These are phyloP conservation scores for Lipomyces yamadae DNA, from an alignment of 805 yeast species.

Conservation along the genomic window DNA sequence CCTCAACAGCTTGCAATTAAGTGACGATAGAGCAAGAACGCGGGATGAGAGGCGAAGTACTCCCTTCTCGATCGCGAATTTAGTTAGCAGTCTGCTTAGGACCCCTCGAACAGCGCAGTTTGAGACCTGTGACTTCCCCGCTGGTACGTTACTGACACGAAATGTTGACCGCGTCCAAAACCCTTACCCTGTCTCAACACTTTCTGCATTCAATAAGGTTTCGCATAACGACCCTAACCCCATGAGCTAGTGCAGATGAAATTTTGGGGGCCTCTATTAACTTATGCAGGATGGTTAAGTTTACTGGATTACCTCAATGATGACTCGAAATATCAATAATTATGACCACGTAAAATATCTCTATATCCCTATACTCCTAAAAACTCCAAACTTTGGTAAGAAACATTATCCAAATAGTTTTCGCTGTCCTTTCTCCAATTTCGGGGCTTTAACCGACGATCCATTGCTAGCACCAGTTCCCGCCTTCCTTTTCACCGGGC, in stretches of 20 bases:
- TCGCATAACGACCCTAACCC: neutral
- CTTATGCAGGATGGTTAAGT: too few relatives aligned
- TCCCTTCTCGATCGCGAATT: neutral
- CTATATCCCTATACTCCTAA: neutral
- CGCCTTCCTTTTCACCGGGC: slow-evolving; percentile 13
- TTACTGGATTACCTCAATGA: too few relatives aligned
- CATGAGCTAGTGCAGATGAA: neutral
- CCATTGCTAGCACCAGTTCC: neutral
- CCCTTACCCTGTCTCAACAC: neutral
- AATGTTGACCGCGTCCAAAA: neutral
- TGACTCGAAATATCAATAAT: neutral
- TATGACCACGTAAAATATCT: neutral
- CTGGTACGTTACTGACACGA: neutral
- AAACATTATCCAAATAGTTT: slow-evolving; percentile 13
- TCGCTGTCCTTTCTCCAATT: slow-evolving; percentile 30
- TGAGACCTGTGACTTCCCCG: neutral
- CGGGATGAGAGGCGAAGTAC: neutral
- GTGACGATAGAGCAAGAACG: neutral
- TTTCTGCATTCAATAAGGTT: neutral
- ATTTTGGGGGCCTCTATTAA: too few relatives aligned
- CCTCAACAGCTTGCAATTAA: neutral
- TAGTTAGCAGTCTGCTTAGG: neutral
- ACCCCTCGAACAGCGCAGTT: neutral
- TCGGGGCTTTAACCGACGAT: neutral
- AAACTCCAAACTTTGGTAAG: neutral